Evolutionary conservation across 345 rosid genomes (phyloP).

Genomic region (Rhodamnia rubescens): DNA sequence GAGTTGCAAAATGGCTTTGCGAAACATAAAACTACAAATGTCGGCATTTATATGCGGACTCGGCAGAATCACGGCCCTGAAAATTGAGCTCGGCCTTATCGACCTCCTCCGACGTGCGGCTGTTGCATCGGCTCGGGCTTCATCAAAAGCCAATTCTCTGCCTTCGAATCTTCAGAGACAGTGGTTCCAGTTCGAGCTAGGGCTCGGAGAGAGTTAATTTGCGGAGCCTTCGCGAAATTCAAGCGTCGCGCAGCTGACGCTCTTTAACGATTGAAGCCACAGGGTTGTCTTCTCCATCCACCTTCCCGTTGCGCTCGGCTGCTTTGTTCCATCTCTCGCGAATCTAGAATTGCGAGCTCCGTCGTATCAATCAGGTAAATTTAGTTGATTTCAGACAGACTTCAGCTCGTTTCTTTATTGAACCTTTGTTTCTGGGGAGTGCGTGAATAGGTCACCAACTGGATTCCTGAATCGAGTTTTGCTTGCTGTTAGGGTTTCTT

Average conservation of each 20-base stretch:
- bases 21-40: too few relatives aligned
- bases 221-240: not conserved
- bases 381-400: not conserved
- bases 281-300: not conserved
- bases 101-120: not conserved
- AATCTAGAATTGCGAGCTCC: not conserved
- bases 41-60: too few relatives aligned
- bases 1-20: too few relatives aligned
- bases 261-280: not conserved
- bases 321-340: not conserved
- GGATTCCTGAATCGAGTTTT: not conserved
- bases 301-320: not conserved
- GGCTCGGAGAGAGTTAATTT: not conserved
- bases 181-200: not conserved
- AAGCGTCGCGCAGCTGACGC: not conserved
- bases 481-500: not conserved
- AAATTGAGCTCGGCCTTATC: not conserved
- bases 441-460: not conserved
- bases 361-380: not conserved
- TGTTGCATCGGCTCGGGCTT: not conserved
- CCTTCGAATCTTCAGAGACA: not conserved
- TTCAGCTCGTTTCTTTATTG: not conserved
- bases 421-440: not conserved
- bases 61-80: not conserved
- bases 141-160: not conserved